phyloP scores from a whole-genome alignment of 2,329 filamentous ascomycete species.

The Harringtonia lauricola region DNA sequence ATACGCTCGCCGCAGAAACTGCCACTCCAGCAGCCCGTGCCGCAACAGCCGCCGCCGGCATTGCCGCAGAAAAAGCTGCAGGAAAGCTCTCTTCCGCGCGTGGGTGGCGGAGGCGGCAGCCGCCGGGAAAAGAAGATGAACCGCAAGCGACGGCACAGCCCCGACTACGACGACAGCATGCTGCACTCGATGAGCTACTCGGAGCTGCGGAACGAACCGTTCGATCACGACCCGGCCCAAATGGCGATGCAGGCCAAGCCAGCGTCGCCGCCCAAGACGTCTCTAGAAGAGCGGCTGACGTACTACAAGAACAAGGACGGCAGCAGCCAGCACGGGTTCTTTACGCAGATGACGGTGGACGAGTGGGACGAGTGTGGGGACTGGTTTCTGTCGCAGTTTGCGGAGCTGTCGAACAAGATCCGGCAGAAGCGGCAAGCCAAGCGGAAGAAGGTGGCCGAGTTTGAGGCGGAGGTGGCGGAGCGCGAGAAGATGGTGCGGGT shows the following conservation, averaged over 20 bases:
- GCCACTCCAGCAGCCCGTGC: conserved; percentile 7
- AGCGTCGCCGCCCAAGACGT: conserved; percentile 21
- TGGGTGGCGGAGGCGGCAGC: conserved; percentile 1
- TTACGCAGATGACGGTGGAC: conserved; percentile 38
- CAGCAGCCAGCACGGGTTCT: conserved; percentile 32
- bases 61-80: conserved; percentile 13
- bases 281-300: conserved; percentile 35
- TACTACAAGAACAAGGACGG: conserved; percentile 36
- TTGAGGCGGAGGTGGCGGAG: conserved; percentile 43
- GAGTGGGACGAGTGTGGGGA: conserved; percentile 51
- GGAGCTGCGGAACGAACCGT: conserved; percentile 38
- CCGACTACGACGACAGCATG: conserved; percentile 45
- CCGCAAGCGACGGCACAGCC: conserved; percentile 32
- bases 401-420: conserved; percentile 34
- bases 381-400: conserved; percentile 47
- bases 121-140: conserved; percentile 7
- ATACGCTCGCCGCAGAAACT: conserved; percentile 1
- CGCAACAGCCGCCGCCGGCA: neutral
- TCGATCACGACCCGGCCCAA: conserved; percentile 45
- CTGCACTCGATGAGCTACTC: conserved; percentile 43
- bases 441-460: conserved; percentile 35
- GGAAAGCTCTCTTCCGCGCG: conserved; percentile 12
- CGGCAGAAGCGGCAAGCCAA: conserved; percentile 37
- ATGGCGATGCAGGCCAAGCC: conserved; percentile 26
- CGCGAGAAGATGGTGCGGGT: conserved; percentile 42